A percentile compares a stretch with the other conserved stretches of the same genome.
Conservation (phyloP, 257 asterid species). For the Solanum sejunctum region DNA sequence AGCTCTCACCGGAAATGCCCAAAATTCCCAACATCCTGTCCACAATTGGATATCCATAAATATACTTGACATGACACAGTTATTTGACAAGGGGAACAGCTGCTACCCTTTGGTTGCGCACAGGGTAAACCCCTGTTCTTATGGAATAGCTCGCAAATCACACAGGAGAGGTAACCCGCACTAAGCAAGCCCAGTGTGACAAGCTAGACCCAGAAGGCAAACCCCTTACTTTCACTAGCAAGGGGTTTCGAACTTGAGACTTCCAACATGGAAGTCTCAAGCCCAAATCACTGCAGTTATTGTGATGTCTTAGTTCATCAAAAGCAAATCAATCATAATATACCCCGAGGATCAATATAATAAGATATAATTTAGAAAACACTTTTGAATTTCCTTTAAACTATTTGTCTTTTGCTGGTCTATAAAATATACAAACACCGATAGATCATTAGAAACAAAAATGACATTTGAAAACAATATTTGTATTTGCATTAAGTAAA, state of each 20-base stretch:
- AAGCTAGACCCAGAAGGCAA: too few relatives aligned
- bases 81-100: too few relatives aligned
- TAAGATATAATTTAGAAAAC: neutral
- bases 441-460: neutral
- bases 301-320: neutral
- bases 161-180: too few relatives aligned
- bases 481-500: neutral
- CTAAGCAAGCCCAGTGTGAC: too few relatives aligned
- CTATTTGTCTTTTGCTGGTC: neutral
- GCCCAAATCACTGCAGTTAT: neutral
- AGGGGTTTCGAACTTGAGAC: too few relatives aligned
- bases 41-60: neutral
- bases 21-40: neutral
- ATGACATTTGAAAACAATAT: neutral
- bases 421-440: neutral
- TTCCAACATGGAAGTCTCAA: too few relatives aligned
- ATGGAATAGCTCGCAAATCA: too few relatives aligned
- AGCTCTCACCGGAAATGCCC: neutral
- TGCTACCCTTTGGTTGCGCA: too few relatives aligned
- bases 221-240: too few relatives aligned
- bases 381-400: neutral
- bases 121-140: too few relatives aligned
- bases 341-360: neutral
- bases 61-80: neutral
- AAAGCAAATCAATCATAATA: neutral